These are phyloP conservation scores for Cryptococcus wingfieldii DNA, from an alignment of 1,284 basidiomycete genomes.

Conservation along the genomic window DNA sequence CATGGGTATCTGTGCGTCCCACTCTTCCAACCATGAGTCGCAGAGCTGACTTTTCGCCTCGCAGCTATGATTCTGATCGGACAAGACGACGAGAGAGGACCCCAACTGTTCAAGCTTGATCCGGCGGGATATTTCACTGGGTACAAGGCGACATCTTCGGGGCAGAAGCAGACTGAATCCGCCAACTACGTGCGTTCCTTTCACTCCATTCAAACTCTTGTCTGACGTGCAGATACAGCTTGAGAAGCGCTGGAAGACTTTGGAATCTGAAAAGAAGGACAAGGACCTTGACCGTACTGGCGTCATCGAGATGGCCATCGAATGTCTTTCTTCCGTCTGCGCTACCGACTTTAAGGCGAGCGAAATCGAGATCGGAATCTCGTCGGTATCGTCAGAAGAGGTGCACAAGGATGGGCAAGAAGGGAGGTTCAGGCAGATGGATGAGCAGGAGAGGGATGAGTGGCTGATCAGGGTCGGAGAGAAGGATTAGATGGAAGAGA, in stretches of 20 bases:
- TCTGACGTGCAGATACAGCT: conserved; percentile 50
- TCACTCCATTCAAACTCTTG: background rate
- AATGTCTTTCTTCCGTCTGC: conserved; percentile 86
- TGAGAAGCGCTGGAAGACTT: conserved; percentile 98
- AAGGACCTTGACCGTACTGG: conserved; percentile 67
- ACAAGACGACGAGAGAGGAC: conserved; percentile 78
- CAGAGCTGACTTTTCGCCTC: background rate
- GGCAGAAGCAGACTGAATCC: conserved; percentile 97
- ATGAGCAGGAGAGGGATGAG: conserved; percentile 74
- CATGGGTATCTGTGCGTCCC: conserved; percentile 73
- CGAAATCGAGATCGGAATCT: conserved; percentile 56
- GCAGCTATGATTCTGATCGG: conserved; percentile 95
- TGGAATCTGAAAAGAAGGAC: conserved; percentile 60
- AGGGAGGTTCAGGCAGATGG: conserved; percentile 70
- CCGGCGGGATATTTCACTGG: conserved; percentile 98
- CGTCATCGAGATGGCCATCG: conserved; percentile 92
- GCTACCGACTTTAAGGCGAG: conserved; percentile 84
- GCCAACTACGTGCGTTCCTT: conserved; percentile 68
- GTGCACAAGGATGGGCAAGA: conserved; percentile 41
- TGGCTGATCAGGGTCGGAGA: conserved; percentile 86
- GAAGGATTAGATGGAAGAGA: conserved; percentile 62
- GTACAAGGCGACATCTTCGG: conserved; percentile 92
- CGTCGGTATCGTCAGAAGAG: conserved; percentile 42
- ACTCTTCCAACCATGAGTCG: background rate
- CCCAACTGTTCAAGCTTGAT: conserved; percentile 96